A percentile compares a stretch with the other conserved stretches of the same genome.
Evolutionary conservation across 2,329 filamentous ascomycete species (phyloP).

Genomic region (Lecanosticta acicola): DNA sequence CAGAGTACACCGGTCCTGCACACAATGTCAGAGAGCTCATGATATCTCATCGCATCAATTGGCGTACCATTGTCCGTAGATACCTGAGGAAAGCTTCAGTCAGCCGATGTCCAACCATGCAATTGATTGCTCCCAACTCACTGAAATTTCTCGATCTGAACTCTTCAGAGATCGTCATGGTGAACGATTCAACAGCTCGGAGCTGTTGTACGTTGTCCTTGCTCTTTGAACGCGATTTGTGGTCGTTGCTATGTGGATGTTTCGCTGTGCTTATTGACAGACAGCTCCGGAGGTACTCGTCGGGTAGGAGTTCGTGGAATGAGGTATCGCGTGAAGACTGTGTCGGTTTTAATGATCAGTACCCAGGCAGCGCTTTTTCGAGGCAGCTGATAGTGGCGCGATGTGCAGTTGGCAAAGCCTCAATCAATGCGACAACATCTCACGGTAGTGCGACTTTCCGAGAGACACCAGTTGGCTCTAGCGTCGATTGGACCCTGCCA

Average conservation of each 20-base stretch:
- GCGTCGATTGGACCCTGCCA: not conserved
- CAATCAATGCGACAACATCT: not conserved
- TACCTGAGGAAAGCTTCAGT: constrained; percentile 42
- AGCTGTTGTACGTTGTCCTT: not conserved
- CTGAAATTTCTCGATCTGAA: constrained; percentile 12
- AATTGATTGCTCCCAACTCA: not conserved
- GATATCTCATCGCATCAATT: not conserved
- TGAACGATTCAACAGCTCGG: not conserved
- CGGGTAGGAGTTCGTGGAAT: not conserved
- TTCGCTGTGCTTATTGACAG: constrained; percentile 8
- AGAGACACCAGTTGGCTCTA: not conserved
- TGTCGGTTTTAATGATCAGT: not conserved
- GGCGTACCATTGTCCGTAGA: constrained; percentile 62
- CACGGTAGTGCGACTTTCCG: not conserved
- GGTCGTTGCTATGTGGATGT: not conserved
- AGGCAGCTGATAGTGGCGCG: not conserved
- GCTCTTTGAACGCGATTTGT: not conserved
- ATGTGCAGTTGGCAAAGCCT: not conserved
- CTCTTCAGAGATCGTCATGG: constrained; percentile 9
- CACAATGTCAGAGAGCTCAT: not conserved
- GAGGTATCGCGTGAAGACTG: not conserved
- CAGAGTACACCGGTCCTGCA: constrained; percentile 53
- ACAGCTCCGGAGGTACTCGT: not conserved
- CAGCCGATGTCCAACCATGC: constrained; percentile 2
- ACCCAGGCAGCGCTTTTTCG: not conserved